Evolutionary conservation across 305 asterid species (phyloP).

Genomic region (Solanum hybrid): DNA sequence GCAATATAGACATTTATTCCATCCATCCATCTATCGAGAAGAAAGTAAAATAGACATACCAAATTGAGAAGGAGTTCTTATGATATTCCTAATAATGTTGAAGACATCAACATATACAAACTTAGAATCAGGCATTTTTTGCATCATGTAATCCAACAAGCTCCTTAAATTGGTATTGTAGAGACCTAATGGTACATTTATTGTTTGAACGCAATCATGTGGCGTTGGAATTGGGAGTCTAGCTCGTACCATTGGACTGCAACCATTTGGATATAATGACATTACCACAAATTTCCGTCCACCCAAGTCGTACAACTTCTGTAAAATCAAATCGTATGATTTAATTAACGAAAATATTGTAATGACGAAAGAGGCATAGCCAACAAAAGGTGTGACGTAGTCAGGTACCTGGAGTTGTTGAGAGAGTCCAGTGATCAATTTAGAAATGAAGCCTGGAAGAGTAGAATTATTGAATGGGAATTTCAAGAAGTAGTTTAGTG

Average conservation of each 20-base stretch:
- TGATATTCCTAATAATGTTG: constrained; percentile 42
- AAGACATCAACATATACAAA: constrained; percentile 46
- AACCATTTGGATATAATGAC: constrained; percentile 1
- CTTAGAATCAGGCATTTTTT: constrained; percentile 42
- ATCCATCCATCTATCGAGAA: too few species aligned
- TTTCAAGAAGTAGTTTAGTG: constrained; percentile 44
- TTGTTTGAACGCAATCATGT: constrained; percentile 25
- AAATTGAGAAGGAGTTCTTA: constrained; percentile 27
- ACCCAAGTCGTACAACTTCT: constrained; percentile 5
- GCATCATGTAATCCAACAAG: constrained; percentile 30
- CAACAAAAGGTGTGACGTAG: not conserved
- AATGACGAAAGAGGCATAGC: not conserved
- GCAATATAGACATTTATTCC: not conserved
- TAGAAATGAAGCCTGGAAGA: constrained; percentile 40
- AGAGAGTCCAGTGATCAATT: constrained; percentile 33
- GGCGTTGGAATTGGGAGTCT: constrained; percentile 13
- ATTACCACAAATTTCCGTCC: constrained; percentile 3
- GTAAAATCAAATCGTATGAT: not conserved
- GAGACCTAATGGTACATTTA: constrained; percentile 38
- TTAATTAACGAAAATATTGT: too few species aligned
- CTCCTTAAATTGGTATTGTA: constrained; percentile 42
- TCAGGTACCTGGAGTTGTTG: constrained; percentile 31
- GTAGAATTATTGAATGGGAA: constrained; percentile 24
- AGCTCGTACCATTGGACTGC: not conserved
- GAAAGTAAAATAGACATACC: not conserved